phyloP scores from a whole-genome alignment of 2,329 filamentous ascomycete species.

The Neonectria punicea region DNA sequence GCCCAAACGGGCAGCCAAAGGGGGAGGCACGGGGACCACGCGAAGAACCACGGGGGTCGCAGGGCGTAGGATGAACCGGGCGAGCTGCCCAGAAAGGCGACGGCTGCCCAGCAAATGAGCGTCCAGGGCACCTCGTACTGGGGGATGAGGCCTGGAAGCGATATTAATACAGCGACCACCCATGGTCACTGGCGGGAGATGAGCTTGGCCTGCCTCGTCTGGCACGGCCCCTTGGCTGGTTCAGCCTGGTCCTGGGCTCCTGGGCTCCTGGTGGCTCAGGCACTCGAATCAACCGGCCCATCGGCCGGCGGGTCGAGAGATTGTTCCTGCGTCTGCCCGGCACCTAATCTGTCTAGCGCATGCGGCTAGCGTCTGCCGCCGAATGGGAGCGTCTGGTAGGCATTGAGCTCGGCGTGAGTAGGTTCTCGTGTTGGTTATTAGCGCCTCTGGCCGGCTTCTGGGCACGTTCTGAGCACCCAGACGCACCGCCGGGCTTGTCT shows the following conservation, averaged over 20 bases:
- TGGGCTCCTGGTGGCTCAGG: constrained; percentile 11
- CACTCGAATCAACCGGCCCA: constrained; percentile 34
- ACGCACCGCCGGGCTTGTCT: constrained; percentile 4
- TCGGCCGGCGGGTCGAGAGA: constrained; percentile 42
- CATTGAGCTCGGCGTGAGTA: background rate
- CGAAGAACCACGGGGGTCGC: constrained; percentile 3
- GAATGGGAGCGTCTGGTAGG: constrained; percentile 18
- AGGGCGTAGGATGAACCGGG: constrained; percentile 19
- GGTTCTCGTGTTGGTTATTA: constrained; percentile 32
- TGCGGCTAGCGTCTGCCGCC: constrained; percentile 32
- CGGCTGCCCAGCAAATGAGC: constrained; percentile 32
- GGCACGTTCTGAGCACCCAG: background rate
- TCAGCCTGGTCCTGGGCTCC: constrained; percentile 3
- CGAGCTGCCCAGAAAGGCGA: constrained; percentile 12
- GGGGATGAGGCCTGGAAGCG: constrained; percentile 33
- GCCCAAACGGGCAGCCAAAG: constrained; percentile 14
- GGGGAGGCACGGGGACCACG: constrained; percentile 13
- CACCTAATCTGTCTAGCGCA: constrained; percentile 38
- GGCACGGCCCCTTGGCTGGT: background rate
- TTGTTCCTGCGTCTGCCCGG: constrained; percentile 48
- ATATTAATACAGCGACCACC: constrained; percentile 35
- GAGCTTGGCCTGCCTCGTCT: constrained; percentile 26
- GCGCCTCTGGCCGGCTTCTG: constrained; percentile 14
- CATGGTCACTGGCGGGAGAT: constrained; percentile 40
- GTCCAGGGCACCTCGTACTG: constrained; percentile 21